Evolutionary conservation across 345 rosid species (phyloP), one percentile per base, ranked within the genome.

Genomic region (Salix caprea): DNA sequence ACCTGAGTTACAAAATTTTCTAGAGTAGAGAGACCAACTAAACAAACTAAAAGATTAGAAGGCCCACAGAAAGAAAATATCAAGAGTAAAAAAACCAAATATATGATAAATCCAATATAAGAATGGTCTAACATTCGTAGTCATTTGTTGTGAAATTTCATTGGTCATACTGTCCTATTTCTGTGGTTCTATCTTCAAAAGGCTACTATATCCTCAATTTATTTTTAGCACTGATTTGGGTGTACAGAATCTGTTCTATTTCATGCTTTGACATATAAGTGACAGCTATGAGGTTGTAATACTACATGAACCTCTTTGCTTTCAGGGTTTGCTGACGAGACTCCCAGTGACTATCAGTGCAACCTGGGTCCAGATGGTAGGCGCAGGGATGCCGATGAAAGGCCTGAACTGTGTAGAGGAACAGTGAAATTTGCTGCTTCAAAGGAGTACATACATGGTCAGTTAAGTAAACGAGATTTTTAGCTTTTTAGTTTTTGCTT

Each of bases 361-460:
- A 85, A 88, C 85, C 84, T 91, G 40, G 94, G 92, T 74, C 92
- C 94, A 67, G 96, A 92, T 85, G 96, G 96, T 74, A 82, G 89
- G 81, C 91, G 94, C 67, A 88, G 91, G 74, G 97, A 91, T 88
- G 94, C 93, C 36, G 88, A 91, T 83, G 91, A 93, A 62, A 93
- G 97, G 84, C 94, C 94, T 72, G 96, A 93, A 78, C 86, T 93
- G 72, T 93, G 93, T 77, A 86, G 86, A 76, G 97, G 97, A 80
- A 83, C 96, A 21, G 96, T 93, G 76, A 93, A 93, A 81, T 92
- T 91, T 88, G 91, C 88, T 81, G 97, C 98, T 18, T 74, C 97
- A 5, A 89, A 90, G 84, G 98, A 94, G 82, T 94, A 90, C 77
- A 36, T 36, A 1, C 37, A 91, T 89, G 98, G 98, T 93, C 42